Evolutionary conservation across 768 basidiomycete genomes (phyloP).

Genomic region (Clitopilus passeckerianus): DNA sequence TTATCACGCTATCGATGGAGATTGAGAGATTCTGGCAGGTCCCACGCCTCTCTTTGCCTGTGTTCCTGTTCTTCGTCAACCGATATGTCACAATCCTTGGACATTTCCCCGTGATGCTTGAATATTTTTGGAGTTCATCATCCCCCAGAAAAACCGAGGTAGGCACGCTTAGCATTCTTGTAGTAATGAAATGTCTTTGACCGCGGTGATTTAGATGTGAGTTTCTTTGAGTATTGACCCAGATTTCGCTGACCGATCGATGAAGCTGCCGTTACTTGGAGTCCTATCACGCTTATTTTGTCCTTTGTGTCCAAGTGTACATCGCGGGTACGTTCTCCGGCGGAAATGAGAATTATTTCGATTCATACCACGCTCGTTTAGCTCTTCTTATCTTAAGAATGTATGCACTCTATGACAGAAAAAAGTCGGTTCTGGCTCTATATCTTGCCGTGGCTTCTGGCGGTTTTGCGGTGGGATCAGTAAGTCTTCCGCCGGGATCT

Average conservation of each 20-base stretch:
- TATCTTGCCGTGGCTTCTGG: conserved; percentile 17
- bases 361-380: not conserved
- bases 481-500: conserved; percentile 7
- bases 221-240: not conserved
- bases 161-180: not conserved
- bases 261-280: not conserved
- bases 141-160: conserved; percentile 10
- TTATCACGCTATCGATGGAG: conserved; percentile 31
- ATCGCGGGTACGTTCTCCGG: not conserved
- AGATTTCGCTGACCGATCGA: not conserved
- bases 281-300: not conserved
- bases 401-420: conserved; percentile 36
- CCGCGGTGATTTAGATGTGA: not conserved
- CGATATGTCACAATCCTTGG: conserved; percentile 28
- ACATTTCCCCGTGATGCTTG: conserved; percentile 21
- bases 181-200: not conserved
- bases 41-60: conserved; percentile 14
- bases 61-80: conserved; percentile 26
- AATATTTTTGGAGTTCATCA: conserved; percentile 17
- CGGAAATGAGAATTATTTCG: not conserved
- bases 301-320: not conserved
- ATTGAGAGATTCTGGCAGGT: conserved; percentile 30
- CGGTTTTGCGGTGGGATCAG: conserved; percentile 22
- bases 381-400: conserved; percentile 36
- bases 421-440: conserved; percentile 20